These are phyloP conservation scores for Ensete glaucum DNA, from an alignment of 176 grass and related monocot species.

Conservation along the genomic window DNA sequence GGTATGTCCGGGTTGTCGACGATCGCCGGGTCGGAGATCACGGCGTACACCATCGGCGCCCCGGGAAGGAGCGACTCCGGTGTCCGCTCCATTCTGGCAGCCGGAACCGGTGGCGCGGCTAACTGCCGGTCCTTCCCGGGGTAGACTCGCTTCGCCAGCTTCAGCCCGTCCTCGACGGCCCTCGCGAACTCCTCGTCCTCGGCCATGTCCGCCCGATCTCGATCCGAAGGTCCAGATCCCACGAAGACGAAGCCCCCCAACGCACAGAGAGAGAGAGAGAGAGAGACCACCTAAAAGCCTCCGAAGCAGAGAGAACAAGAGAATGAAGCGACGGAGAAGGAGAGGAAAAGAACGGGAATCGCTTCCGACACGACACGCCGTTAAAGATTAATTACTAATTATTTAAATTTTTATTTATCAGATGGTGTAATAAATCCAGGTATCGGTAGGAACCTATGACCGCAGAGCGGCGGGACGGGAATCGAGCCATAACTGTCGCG, in stretches of 20 bases:
- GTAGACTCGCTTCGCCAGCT: conserved; percentile 50
- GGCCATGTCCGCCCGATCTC: not conserved
- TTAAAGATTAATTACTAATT: not conserved
- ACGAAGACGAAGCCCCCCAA: not conserved
- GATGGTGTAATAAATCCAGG: too few species aligned
- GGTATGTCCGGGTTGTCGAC: conserved; percentile 90
- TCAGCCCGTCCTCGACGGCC: conserved; percentile 76
- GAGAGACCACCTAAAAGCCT: too few species aligned
- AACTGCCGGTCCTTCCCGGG: not conserved
- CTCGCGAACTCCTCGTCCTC: conserved; percentile 50
- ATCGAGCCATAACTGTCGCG: too few species aligned
- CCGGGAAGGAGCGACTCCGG: conserved; percentile 17
- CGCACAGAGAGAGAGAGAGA: too few species aligned
- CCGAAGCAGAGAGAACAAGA: not conserved
- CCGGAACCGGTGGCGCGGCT: conserved; percentile 29
- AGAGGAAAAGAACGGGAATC: not conserved
- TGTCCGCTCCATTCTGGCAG: conserved; percentile 41
- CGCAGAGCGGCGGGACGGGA: too few species aligned
- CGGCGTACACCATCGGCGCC: conserved; percentile 63
- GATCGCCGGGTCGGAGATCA: conserved; percentile 51
- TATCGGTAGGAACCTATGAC: too few species aligned
- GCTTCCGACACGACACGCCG: not conserved
- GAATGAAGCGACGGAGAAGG: not conserved
- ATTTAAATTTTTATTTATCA: too few species aligned
- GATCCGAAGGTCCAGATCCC: not conserved